phyloP scores from a whole-genome alignment of 2,329 filamentous ascomycete genomes.

The Septoria petroselini region DNA sequence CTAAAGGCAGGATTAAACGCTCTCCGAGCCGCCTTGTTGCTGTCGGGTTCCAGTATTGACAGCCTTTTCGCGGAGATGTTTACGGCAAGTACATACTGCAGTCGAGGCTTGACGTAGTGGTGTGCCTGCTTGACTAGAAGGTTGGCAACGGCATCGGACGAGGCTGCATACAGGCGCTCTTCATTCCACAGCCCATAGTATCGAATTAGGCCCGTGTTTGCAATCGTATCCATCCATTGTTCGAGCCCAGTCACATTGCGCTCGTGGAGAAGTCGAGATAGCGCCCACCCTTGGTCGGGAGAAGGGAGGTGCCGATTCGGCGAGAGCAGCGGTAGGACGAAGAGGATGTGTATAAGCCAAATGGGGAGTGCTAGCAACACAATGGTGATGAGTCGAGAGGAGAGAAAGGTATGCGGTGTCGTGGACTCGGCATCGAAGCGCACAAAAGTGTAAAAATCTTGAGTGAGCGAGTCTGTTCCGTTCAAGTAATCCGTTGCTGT shows the following conservation, averaged over 20 bases:
- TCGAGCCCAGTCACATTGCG: conserved; percentile 15
- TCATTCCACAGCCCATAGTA: conserved; percentile 20
- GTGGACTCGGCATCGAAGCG: too few relatives aligned
- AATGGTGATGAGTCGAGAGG: too few relatives aligned
- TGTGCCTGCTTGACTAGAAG: conserved; percentile 12
- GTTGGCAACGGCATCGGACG: conserved; percentile 12
- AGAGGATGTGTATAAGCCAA: background rate
- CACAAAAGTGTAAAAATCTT: too few relatives aligned
- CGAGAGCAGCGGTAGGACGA: background rate
- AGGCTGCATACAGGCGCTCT: conserved; percentile 13
- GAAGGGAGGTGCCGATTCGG: conserved; percentile 10
- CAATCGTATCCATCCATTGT: conserved; percentile 17
- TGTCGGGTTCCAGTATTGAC: conserved; percentile 18
- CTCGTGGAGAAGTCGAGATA: conserved; percentile 17
- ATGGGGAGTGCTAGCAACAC: too few relatives aligned
- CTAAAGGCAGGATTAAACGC: conserved; percentile 15
- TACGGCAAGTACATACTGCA: conserved; percentile 13
- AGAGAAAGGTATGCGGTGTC: too few relatives aligned
- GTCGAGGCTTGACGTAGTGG: conserved; percentile 14
- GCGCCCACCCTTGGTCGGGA: conserved; percentile 11
- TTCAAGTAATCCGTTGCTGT: too few relatives aligned
- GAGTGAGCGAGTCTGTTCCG: too few relatives aligned
- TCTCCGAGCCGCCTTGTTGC: conserved; percentile 16
- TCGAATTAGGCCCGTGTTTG: conserved; percentile 18
- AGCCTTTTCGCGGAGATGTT: conserved; percentile 14